Conservation (phyloP, 2,329 filamentous ascomycete genomes). For the Beauveria sp. region DNA sequence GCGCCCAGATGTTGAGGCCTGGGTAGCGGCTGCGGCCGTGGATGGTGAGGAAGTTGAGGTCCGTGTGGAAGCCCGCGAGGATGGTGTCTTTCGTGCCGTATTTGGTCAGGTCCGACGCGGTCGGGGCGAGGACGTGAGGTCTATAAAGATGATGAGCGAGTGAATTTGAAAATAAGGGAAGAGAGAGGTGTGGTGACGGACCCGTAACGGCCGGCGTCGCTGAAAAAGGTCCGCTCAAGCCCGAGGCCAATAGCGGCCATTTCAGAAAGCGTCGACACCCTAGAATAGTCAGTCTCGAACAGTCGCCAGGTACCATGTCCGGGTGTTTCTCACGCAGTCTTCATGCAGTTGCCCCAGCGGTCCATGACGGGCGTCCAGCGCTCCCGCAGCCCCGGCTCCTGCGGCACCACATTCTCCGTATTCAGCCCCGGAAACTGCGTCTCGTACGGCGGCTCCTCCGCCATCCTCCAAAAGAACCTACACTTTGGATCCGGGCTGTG, state of each 20-base stretch:
- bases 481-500: slow-evolving; percentile 55
- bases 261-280: slow-evolving; percentile 48
- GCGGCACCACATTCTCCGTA: slow-evolving; percentile 46
- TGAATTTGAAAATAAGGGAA: background rate
- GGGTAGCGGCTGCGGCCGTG: slow-evolving; percentile 56
- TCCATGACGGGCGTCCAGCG: slow-evolving; percentile 49
- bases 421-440: slow-evolving; percentile 50
- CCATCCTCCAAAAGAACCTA: slow-evolving; percentile 57
- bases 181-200: slow-evolving; percentile 21
- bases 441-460: slow-evolving; percentile 42
- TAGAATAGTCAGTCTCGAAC: slow-evolving; percentile 15
- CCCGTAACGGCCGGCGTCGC: slow-evolving; percentile 48
- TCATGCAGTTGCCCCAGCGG: slow-evolving; percentile 52
- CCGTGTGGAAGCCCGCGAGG: slow-evolving; percentile 56
- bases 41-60: slow-evolving; percentile 58
- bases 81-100: slow-evolving; percentile 49
- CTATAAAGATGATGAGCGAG: slow-evolving; percentile 21
- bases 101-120: slow-evolving; percentile 47
- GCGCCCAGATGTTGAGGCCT: slow-evolving; percentile 55
- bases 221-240: slow-evolving; percentile 44
- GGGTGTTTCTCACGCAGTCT: slow-evolving; percentile 37
- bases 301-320: background rate
- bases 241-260: slow-evolving; percentile 52
- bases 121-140: slow-evolving; percentile 54
- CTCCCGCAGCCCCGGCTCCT: slow-evolving; percentile 37